Base-by-base conservation (phyloP, 2,329 filamentous ascomycete genomes). In the Verticillium isaacii region DNA sequence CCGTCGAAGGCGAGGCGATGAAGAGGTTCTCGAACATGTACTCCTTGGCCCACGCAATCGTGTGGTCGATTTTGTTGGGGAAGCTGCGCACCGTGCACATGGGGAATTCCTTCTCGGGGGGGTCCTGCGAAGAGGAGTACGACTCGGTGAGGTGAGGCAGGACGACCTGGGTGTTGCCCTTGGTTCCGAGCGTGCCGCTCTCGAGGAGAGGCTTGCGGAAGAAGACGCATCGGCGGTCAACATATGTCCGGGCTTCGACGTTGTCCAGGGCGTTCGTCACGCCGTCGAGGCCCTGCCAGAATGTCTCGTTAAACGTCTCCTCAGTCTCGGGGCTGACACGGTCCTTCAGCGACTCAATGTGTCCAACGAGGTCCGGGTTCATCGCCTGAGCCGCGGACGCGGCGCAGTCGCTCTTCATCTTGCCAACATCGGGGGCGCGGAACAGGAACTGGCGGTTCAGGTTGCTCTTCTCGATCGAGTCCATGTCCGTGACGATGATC, bases 391-490 rank as follows among this genome's bases (percentile, higher is more conserved):
- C 95, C n/a, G 93, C 94, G 67, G 84, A 86, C 12, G 94, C 91
- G 9, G 96, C 95, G 71, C 91, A 92, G 70, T 97, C 94, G 74
- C 94, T 98, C 90, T 99, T 99, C 80, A 97, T 87, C 69, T 92
- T 89, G 45, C 95, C 95, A 56, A 99, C 96, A 76, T 99, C 94
- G 72, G 92, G 92, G 56, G 93, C 82, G 60, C 95, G 87, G 86
- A 99, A 99, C 19, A 99, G 78, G 79, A 99, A 99, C 71, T 99
- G 95, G 54, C 95, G 86, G 81, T 99, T 99, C 59, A 99, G 82
- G 74, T 99, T 99, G 80, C 94, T 98, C 85, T 94, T 97, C 79
- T 99, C 95, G 69, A 99, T 99, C 60, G 93, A 93, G 72, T 99
- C 95, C 88, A 97, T 98, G 74, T 99, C 95, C 15, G 96, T 98